phyloP scores from a whole-genome alignment of 2,329 filamentous ascomycete species.

The Bipolaris gigantea region DNA sequence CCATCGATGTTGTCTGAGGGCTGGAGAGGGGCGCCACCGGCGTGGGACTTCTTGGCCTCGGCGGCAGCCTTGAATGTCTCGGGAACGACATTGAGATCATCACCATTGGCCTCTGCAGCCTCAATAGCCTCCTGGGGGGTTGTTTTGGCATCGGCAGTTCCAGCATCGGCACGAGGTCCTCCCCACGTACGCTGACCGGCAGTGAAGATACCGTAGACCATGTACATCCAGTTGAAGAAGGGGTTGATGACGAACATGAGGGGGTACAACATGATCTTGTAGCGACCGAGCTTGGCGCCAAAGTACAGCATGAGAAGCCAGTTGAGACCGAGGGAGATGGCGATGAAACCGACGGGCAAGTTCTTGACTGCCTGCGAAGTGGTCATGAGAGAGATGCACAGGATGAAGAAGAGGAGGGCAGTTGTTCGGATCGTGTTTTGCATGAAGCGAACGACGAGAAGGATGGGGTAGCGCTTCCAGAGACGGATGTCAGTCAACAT shows the following conservation, averaged over 20 bases:
- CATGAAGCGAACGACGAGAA: slow-evolving; percentile 86
- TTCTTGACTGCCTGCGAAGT: slow-evolving; percentile 77
- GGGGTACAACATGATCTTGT: slow-evolving; percentile 93
- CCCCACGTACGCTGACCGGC: slow-evolving; percentile 95
- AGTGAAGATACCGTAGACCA: slow-evolving; percentile 95
- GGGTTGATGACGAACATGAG: slow-evolving; percentile 95
- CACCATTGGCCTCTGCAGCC: slow-evolving; percentile 73
- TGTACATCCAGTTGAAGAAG: slow-evolving; percentile 98
- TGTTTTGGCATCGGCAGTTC: slow-evolving; percentile 72
- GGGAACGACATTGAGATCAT: slow-evolving; percentile 87
- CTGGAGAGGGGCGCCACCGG: slow-evolving; percentile 63
- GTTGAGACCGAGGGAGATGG: slow-evolving; percentile 86
- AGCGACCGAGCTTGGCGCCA: slow-evolving; percentile 79
- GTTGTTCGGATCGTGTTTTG: slow-evolving; percentile 97
- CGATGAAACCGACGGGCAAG: slow-evolving; percentile 90
- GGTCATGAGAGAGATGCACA: slow-evolving; percentile 82
- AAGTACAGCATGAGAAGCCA: slow-evolving; percentile 98
- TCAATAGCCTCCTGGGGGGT: slow-evolving; percentile 84
- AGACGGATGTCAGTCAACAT: slow-evolving; percentile 94
- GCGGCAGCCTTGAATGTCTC: slow-evolving; percentile 71
- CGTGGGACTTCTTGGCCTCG: slow-evolving; percentile 54
- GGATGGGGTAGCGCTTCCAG: slow-evolving; percentile 86
- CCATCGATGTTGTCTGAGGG: slow-evolving; percentile 77
- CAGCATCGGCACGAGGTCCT: slow-evolving; percentile 86
- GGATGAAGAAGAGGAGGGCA: slow-evolving; percentile 89